These are phyloP conservation scores for Trichoderma gracile DNA, from an alignment of 2,329 filamentous ascomycete species.

Conservation along the genomic window DNA sequence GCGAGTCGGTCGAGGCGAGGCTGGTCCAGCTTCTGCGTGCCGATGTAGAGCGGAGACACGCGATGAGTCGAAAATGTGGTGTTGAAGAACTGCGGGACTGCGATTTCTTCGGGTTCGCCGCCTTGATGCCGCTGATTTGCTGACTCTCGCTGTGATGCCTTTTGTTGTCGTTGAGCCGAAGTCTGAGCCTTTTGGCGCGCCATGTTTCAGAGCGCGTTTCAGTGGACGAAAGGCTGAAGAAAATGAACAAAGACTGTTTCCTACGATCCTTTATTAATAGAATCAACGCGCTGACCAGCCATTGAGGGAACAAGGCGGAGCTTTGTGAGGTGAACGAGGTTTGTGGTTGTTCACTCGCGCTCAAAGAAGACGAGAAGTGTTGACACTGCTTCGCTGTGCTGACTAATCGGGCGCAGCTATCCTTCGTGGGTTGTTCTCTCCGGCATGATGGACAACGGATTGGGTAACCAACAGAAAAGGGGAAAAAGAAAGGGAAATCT, in stretches of 20 bases:
- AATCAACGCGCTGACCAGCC: not conserved
- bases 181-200: constrained; percentile 17
- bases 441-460: not conserved
- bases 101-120: constrained; percentile 30
- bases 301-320: not conserved
- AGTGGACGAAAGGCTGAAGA: not conserved
- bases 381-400: not conserved
- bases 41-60: constrained; percentile 55
- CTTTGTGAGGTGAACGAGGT: constrained; percentile 3
- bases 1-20: constrained; percentile 47
- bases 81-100: constrained; percentile 53
- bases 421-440: not conserved
- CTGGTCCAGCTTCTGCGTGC: constrained; percentile 42
- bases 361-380: not conserved
- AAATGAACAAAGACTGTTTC: not conserved
- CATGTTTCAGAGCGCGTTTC: constrained; percentile 4
- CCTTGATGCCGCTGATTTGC: not conserved
- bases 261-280: not conserved
- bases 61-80: constrained; percentile 60
- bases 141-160: not conserved
- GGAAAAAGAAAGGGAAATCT: not conserved
- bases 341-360: not conserved
- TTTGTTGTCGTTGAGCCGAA: not conserved
- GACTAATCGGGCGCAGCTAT: not conserved
- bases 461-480: not conserved